These are phyloP conservation scores for Gryganskiella cystojenkinii DNA, from an alignment of 192 early-diverging fungal genomes.

Conservation along the genomic window DNA sequence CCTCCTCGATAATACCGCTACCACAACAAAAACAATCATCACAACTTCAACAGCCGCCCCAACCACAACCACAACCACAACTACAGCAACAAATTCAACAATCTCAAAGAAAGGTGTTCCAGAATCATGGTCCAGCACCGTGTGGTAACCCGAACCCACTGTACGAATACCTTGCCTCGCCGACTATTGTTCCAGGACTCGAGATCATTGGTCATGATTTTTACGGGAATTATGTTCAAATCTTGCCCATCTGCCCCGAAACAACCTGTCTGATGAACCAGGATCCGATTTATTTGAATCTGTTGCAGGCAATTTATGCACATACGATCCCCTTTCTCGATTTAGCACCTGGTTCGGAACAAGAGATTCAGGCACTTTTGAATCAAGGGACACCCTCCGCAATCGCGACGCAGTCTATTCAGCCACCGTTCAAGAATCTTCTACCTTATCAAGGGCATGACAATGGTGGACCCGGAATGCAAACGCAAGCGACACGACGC, in stretches of 20 bases:
- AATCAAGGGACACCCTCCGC: constrained; percentile 34
- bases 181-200: constrained; percentile 41
- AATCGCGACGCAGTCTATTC: constrained; percentile 43
- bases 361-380: constrained; percentile 29
- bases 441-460: constrained; percentile 15
- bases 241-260: constrained; percentile 49
- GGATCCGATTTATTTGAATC: constrained; percentile 43
- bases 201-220: constrained; percentile 50
- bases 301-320: constrained; percentile 44
- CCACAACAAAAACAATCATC: constrained; percentile 1
- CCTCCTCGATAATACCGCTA: too few relatives aligned
- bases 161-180: constrained; percentile 45
- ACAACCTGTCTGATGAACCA: constrained; percentile 52
- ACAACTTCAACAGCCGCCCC: neutral
- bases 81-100: neutral
- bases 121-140: constrained; percentile 44
- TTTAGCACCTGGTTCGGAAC: constrained; percentile 39
- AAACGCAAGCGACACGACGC: neutral
- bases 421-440: constrained; percentile 46
- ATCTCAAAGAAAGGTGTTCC: neutral
- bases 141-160: constrained; percentile 45
- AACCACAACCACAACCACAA: neutral
- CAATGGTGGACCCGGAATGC: neutral
- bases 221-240: constrained; percentile 49
- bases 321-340: constrained; percentile 49